phyloP scores from a whole-genome alignment of 2,329 filamentous ascomycete genomes.

The Plenodomus tracheiphilus region DNA sequence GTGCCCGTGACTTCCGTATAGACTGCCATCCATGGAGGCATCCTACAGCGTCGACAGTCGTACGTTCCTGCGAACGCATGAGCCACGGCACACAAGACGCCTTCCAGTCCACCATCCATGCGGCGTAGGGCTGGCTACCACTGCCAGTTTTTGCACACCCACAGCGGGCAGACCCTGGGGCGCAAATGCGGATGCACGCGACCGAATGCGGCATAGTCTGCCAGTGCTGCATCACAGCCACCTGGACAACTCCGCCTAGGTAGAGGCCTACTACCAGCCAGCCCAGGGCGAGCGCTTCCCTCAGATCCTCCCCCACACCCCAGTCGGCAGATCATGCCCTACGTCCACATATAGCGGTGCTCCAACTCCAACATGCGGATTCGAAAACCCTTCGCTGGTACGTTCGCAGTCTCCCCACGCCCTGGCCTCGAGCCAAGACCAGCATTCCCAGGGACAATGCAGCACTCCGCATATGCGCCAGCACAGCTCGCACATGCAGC shows the following conservation, averaged over 20 bases:
- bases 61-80: too few species aligned
- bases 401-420: conserved; percentile 36
- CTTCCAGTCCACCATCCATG: not conserved
- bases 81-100: not conserved
- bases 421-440: conserved; percentile 9
- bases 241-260: not conserved
- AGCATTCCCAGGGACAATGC: not conserved
- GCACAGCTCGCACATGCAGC: not conserved
- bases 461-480: conserved; percentile 8
- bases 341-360: conserved; percentile 12
- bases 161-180: not conserved
- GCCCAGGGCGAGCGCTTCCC: not conserved
- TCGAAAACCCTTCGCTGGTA: conserved; percentile 86
- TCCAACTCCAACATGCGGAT: conserved; percentile 68
- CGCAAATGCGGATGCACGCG: not conserved
- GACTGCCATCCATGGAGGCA: too few species aligned
- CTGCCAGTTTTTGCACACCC: not conserved
- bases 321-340: conserved; percentile 11
- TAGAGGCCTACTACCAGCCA: not conserved
- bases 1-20: not conserved
- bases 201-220: not conserved
- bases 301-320: not conserved
- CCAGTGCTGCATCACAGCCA: not conserved
- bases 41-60: too few species aligned
- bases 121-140: not conserved